These are phyloP conservation scores for Pestalotiopsis sp. DNA, from an alignment of 2,329 filamentous ascomycete genomes.

Conservation along the genomic window DNA sequence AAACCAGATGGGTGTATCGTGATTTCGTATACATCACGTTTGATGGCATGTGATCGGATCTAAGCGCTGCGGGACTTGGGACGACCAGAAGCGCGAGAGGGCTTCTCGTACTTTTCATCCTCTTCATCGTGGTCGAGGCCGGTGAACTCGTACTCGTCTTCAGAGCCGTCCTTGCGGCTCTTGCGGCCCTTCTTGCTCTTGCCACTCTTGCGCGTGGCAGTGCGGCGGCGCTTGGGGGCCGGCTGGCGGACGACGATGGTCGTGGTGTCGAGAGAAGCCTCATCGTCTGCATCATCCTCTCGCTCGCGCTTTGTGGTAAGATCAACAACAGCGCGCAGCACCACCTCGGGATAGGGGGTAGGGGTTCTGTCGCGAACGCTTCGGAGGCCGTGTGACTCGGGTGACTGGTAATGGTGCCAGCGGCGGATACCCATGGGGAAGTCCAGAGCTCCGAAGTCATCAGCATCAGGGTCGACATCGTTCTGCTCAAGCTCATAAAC, in stretches of 20 bases:
- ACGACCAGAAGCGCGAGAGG: neutral
- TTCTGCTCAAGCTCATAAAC: neutral
- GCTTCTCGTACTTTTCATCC: neutral
- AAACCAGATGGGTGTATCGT: too few species aligned
- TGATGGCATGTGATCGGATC: neutral
- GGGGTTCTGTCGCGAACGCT: neutral
- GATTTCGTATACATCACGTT: too few species aligned
- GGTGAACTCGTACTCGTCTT: neutral
- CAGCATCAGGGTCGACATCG: neutral
- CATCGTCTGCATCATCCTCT: neutral
- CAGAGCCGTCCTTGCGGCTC: neutral
- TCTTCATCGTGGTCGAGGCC: neutral
- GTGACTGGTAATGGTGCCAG: neutral
- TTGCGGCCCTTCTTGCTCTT: neutral
- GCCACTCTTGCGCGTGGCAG: neutral
- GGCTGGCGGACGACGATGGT: neutral
- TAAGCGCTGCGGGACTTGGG: neutral
- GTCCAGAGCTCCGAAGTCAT: neutral
- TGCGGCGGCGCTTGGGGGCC: neutral
- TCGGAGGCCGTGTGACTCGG: neutral
- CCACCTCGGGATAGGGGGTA: neutral
- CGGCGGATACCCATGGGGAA: neutral
- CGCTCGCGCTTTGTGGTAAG: neutral
- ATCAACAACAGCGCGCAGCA: neutral
- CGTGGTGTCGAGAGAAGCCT: neutral